These are phyloP conservation scores for Trypanosoma avium DNA, from an alignment of 208 protist species.

Conservation along the genomic window DNA sequence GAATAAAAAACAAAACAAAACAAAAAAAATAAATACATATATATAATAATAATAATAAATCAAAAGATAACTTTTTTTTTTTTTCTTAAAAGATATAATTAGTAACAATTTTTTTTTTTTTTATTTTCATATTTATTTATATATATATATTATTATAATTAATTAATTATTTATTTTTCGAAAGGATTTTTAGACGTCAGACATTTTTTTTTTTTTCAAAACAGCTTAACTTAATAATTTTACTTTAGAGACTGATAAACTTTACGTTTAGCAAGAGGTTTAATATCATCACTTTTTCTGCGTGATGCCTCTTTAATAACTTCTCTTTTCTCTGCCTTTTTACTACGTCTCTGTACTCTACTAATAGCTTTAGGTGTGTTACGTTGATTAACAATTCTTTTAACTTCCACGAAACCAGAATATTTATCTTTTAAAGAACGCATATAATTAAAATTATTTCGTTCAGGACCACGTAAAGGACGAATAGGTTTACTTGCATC, in stretches of 20 bases:
- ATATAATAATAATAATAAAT: slow-evolving; percentile 8
- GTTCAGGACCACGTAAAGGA: slow-evolving; percentile 86
- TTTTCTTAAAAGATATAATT: slow-evolving; percentile 3
- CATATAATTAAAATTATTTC: slow-evolving; percentile 94
- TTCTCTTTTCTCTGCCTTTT: slow-evolving; percentile 82
- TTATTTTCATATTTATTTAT: too few relatives aligned
- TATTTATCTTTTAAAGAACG: slow-evolving; percentile 87
- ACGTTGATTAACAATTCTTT: slow-evolving; percentile 86
- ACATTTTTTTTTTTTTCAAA: too few relatives aligned
- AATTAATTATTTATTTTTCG: too few relatives aligned
- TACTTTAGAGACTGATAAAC: slow-evolving; percentile 86
- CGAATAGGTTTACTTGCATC: slow-evolving; percentile 90
- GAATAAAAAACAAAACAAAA: slow-evolving; percentile 26
- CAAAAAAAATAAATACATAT: slow-evolving; percentile 5
- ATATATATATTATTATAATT: too few relatives aligned
- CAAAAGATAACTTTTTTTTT: not conserved
- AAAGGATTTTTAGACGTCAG: too few relatives aligned
- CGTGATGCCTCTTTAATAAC: slow-evolving; percentile 86
- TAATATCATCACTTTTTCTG: slow-evolving; percentile 72
- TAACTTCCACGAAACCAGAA: slow-evolving; percentile 83
- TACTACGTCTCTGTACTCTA: slow-evolving; percentile 52
- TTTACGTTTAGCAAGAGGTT: slow-evolving; percentile 86
- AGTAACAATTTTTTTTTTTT: slow-evolving; percentile 19
- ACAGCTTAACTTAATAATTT: too few relatives aligned
- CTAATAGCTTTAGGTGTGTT: slow-evolving; percentile 86